Evolutionary conservation across 345 rosid species (phyloP).

Genomic region (Mercurialis annua): DNA sequence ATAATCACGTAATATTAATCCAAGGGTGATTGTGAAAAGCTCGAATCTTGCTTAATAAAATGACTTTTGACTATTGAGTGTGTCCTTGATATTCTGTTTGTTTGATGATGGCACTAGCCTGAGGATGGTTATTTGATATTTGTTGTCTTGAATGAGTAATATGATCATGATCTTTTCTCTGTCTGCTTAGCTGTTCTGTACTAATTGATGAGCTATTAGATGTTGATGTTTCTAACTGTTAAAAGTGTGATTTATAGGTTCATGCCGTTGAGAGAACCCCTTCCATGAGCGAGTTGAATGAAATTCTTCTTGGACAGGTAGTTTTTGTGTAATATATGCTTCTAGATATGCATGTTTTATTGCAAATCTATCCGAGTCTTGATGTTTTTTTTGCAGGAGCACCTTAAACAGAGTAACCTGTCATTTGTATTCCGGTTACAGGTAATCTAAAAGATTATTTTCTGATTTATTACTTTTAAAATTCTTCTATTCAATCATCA

Average conservation of each 20-base stretch:
- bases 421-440: conserved; percentile 91
- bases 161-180: not conserved
- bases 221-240: conserved; percentile 19
- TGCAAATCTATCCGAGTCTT: not conserved
- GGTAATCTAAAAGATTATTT: conserved; percentile 40
- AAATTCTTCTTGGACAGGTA: conserved; percentile 90
- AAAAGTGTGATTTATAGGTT: conserved; percentile 51
- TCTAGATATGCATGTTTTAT: not conserved
- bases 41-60: no score
- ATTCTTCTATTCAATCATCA: no score
- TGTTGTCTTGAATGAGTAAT: not conserved
- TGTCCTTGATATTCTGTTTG: no score
- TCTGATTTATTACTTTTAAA: not conserved
- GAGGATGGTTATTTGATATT: not conserved
- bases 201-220: not conserved
- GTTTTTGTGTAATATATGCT: conserved; percentile 9
- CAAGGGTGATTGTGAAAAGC: no score
- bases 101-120: not conserved
- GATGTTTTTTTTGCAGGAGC: conserved; percentile 62
- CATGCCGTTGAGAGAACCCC: conserved; percentile 88
- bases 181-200: not conserved
- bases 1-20: not conserved
- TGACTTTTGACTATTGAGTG: no score
- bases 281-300: conserved; percentile 94
- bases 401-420: conserved; percentile 82